These are phyloP conservation scores for Umbelopsis ramanniana DNA, from an alignment of 192 early-diverging fungal species.

Conservation along the genomic window DNA sequence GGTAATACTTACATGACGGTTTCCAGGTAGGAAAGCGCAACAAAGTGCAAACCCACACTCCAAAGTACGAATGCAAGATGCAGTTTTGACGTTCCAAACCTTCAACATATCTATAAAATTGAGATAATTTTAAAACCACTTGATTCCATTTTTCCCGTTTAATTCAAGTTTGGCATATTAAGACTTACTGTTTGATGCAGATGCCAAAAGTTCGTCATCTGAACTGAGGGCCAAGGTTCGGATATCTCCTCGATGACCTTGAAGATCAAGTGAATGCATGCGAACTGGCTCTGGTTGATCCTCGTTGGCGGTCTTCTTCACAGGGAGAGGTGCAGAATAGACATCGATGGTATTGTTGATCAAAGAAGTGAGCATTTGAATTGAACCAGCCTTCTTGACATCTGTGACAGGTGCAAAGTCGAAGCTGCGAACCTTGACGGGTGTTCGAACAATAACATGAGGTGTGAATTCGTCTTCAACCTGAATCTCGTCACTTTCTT, in stretches of 20 bases:
- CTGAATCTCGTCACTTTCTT: conserved; percentile 56
- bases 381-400: conserved; percentile 49
- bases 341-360: conserved; percentile 87
- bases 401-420: conserved; percentile 65
- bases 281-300: conserved; percentile 68
- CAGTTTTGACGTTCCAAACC: conserved; percentile 87
- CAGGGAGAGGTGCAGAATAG: conserved; percentile 67
- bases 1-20: conserved; percentile 64
- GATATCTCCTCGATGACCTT: conserved; percentile 91
- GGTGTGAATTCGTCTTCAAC: conserved; percentile 79
- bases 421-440: conserved; percentile 82
- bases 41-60: conserved; percentile 94
- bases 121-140: not conserved
- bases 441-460: conserved; percentile 72
- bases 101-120: conserved; percentile 67
- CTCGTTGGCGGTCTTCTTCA: conserved; percentile 65
- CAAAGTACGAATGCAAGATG: conserved; percentile 86
- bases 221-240: conserved; percentile 87
- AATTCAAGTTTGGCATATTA: not conserved
- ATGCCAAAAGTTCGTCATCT: conserved; percentile 86
- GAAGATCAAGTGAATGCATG: conserved; percentile 74
- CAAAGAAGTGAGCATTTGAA: conserved; percentile 70
- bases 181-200: conserved; percentile 77
- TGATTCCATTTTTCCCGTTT: not conserved
- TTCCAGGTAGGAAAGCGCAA: conserved; percentile 90